These are phyloP conservation scores for Mesotaenium endlicherianum DNA, from an alignment of 139 green algal genomes.

Conservation along the genomic window DNA sequence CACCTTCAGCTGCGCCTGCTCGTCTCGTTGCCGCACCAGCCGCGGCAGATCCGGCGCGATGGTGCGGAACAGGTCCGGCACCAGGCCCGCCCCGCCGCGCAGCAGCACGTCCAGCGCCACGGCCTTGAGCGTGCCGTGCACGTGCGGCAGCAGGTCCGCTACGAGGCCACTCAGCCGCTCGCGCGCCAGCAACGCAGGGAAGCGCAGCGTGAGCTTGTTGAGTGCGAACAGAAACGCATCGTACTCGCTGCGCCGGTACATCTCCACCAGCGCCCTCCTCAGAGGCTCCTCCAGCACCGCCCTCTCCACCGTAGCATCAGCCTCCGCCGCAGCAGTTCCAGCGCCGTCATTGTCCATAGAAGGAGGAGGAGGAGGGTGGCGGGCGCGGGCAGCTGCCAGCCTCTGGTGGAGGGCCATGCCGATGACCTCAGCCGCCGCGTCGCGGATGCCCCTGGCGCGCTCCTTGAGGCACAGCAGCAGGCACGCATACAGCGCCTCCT, in stretches of 20 bases:
- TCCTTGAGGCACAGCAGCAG: conserved; percentile 1
- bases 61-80: conserved; percentile 7
- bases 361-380: too few species aligned
- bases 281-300: not conserved
- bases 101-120: conserved; percentile 9
- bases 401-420: conserved; percentile 2
- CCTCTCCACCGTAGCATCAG: not conserved
- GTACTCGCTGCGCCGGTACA: not conserved
- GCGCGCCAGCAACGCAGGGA: not conserved
- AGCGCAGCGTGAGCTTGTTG: conserved; percentile 17
- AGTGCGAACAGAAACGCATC: conserved; percentile 5
- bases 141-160: not conserved
- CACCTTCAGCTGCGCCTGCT: conserved; percentile 23
- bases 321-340: not conserved
- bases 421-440: conserved; percentile 30
- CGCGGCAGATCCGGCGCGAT: not conserved
- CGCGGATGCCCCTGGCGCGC: conserved; percentile 3
- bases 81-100: not conserved
- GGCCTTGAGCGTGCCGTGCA: conserved; percentile 1
- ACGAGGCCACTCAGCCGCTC: not conserved
- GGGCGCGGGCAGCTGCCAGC: too few species aligned
- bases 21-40: conserved; percentile 4
- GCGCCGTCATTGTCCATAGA: too few species aligned
- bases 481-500: conserved; percentile 2
- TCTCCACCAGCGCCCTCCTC: not conserved